These are phyloP conservation scores for Nakazawaea molendinolei DNA, from an alignment of 805 yeast species.

Conservation along the genomic window DNA sequence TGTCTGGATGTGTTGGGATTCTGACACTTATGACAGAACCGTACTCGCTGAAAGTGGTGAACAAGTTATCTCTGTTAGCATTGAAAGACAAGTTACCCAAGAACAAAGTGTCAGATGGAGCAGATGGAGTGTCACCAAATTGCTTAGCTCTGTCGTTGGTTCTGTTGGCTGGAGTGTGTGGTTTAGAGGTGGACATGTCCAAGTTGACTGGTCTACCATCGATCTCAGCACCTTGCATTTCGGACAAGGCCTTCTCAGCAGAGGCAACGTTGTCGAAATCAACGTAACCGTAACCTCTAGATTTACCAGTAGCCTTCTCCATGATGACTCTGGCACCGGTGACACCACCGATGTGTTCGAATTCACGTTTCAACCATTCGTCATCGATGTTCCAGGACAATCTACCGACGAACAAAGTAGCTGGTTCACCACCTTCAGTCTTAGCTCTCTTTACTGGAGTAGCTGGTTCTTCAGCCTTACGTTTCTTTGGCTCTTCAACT, in stretches of 20 bases:
- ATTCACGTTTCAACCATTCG: constrained; percentile 85
- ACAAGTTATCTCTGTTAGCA: constrained; percentile 74
- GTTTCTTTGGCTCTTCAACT: constrained; percentile 32
- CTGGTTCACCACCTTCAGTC: constrained; percentile 49
- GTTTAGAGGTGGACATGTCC: constrained; percentile 85
- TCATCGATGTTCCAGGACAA: constrained; percentile 96
- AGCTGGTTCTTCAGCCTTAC: constrained; percentile 34
- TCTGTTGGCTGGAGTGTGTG: constrained; percentile 45
- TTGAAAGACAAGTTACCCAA: constrained; percentile 94
- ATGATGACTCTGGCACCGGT: constrained; percentile 84
- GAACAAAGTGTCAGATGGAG: constrained; percentile 93
- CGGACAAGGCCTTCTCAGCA: constrained; percentile 82
- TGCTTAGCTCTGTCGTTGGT: constrained; percentile 74
- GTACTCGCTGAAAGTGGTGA: constrained; percentile 63
- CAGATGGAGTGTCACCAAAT: constrained; percentile 85
- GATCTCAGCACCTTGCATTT: constrained; percentile 87
- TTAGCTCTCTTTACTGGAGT: constrained; percentile 45
- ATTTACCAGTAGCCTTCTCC: constrained; percentile 87
- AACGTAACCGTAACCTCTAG: constrained; percentile 97
- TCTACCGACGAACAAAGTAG: constrained; percentile 94
- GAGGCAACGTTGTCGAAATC: constrained; percentile 73
- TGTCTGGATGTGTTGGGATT: constrained; percentile 97
- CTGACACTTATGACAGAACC: constrained; percentile 87
- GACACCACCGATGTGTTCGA: constrained; percentile 78
- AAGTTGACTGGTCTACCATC: constrained; percentile 96